Percentiles rank a stretch among this genome's conserved stretches.
Conservation (phyloP, 1,139 yeast species). For the Pichia sp. region DNA sequence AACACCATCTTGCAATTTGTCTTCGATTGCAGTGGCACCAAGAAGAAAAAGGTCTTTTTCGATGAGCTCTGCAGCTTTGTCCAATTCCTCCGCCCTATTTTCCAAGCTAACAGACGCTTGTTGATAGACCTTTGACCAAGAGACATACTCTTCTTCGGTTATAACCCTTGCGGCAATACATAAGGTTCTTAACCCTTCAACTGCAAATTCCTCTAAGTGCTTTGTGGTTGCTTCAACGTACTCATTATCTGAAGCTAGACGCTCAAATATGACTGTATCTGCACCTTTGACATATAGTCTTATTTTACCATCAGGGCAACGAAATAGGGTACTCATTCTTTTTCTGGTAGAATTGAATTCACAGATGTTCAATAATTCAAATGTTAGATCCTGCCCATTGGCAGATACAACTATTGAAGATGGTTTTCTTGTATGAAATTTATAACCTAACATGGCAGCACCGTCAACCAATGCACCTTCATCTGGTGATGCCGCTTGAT, state of each 20-base stretch:
- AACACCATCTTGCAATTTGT: slow-evolving; percentile 95
- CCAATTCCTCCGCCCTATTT: slow-evolving; percentile 70
- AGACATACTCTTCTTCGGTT: slow-evolving; percentile 69
- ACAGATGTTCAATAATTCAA: slow-evolving; percentile 82
- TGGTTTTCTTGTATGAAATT: slow-evolving; percentile 81
- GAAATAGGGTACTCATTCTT: slow-evolving; percentile 92
- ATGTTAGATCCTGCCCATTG: slow-evolving; percentile 48
- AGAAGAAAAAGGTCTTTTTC: slow-evolving; percentile 74
- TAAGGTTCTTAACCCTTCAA: slow-evolving; percentile 90
- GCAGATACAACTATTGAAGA: slow-evolving; percentile 67
- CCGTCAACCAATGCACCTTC: slow-evolving; percentile 99
- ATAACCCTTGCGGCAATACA: slow-evolving; percentile 87
- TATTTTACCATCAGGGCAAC: slow-evolving; percentile 91
- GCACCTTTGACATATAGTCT: slow-evolving; percentile 95
- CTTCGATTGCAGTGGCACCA: slow-evolving; percentile 99
- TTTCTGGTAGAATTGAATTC: slow-evolving; percentile 97
- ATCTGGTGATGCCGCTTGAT: slow-evolving; percentile 98
- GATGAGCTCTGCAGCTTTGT: slow-evolving; percentile 78
- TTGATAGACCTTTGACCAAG: slow-evolving; percentile 59
- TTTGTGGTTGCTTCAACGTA: slow-evolving; percentile 77
- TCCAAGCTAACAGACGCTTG: slow-evolving; percentile 80
- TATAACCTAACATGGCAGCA: slow-evolving; percentile 84
- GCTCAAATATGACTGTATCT: slow-evolving; percentile 88
- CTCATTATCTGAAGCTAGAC: slow-evolving; percentile 72
- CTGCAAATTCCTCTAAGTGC: slow-evolving; percentile 94